Evolutionary conservation across 2,329 filamentous ascomycete genomes (phyloP).

Genomic region (Hypoxylon sp.): DNA sequence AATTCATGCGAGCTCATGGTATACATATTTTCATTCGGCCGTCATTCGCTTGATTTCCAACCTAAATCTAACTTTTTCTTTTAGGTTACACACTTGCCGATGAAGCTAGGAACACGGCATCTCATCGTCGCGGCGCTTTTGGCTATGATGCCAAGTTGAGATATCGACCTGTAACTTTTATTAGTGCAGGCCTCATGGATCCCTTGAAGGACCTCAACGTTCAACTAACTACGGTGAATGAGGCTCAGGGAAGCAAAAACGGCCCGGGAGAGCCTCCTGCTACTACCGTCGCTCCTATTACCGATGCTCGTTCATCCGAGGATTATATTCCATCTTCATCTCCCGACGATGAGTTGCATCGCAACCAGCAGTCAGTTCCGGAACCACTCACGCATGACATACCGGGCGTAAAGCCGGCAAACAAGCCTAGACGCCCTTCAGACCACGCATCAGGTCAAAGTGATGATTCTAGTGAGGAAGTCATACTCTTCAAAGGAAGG

Average conservation of each 20-base stretch:
- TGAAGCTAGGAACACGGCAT: constrained; percentile 65
- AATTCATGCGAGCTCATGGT: constrained; percentile 46
- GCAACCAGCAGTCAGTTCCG: background rate
- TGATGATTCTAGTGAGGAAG: constrained; percentile 78
- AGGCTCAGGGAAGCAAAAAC: constrained; percentile 10
- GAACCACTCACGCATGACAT: constrained; percentile 23
- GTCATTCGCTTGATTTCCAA: background rate
- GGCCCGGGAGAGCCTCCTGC: background rate
- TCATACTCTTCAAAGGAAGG: constrained; percentile 77
- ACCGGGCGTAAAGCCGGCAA: constrained; percentile 51
- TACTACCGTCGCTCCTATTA: background rate
- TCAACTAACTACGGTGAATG: constrained; percentile 26
- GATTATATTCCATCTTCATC: constrained; percentile 1
- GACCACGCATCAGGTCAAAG: constrained; percentile 45
- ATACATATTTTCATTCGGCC: constrained; percentile 19
- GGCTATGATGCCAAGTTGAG: constrained; percentile 61
- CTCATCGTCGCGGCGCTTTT: constrained; percentile 61
- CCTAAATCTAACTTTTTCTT: constrained; percentile 14
- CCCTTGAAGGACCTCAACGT: constrained; percentile 62
- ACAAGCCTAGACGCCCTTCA: constrained; percentile 19
- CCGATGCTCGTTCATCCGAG: constrained; percentile 3
- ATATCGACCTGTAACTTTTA: constrained; percentile 65
- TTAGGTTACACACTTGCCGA: constrained; percentile 62
- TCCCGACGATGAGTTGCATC: constrained; percentile 5
- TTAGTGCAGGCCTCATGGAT: constrained; percentile 68